phyloP scores from a whole-genome alignment of 257 asterid species.

The Solanum clarkiae region DNA sequence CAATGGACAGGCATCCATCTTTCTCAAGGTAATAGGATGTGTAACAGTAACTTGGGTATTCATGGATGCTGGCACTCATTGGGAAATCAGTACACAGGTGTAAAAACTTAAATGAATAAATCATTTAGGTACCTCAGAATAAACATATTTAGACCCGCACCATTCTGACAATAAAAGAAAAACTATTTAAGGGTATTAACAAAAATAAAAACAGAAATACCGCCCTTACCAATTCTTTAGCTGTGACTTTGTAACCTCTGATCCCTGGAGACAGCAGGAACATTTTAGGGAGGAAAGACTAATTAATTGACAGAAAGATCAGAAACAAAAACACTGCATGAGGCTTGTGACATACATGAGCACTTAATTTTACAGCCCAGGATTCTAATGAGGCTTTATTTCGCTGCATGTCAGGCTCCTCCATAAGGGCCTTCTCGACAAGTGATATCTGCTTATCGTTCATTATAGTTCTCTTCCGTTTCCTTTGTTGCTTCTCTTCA shows the following conservation, averaged over 20 bases:
- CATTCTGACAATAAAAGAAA: background rate
- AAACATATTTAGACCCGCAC: background rate
- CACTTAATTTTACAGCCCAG: conserved; percentile 83
- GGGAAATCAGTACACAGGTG: background rate
- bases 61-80: background rate
- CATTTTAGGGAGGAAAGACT: background rate
- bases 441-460: conserved; percentile 69
- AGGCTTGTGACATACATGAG: conserved; percentile 37
- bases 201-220: background rate
- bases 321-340: background rate
- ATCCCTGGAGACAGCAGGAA: conserved; percentile 50
- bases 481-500: conserved; percentile 80
- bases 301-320: background rate
- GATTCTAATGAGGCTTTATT: conserved; percentile 37
- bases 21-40: background rate
- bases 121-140: background rate
- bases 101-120: background rate
- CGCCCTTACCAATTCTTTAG: conserved; percentile 78
- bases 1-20: background rate
- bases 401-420: conserved; percentile 93
- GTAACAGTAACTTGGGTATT: background rate
- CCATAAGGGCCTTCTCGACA: conserved; percentile 62
- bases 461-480: conserved; percentile 89
- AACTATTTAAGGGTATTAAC: background rate
- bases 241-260: conserved; percentile 88